Conservation (phyloP, 176 grass and related monocot genomes). For the Carex myosuroides region DNA sequence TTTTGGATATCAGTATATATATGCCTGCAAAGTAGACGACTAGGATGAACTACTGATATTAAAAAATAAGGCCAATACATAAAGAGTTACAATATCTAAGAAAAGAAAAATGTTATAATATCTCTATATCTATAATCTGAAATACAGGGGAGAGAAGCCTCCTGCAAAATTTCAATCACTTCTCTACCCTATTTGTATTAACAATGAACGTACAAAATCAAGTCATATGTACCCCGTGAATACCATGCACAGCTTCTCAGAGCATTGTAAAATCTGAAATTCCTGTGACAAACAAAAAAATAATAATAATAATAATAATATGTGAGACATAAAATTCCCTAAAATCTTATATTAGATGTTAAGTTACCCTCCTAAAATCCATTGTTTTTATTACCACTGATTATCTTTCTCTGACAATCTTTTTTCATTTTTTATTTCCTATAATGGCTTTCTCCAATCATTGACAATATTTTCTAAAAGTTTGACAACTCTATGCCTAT, state of each 20-base stretch:
- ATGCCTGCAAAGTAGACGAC: neutral
- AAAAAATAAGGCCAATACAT: neutral
- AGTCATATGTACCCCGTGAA: neutral
- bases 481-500: neutral
- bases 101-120: neutral
- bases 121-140: conserved; percentile 3
- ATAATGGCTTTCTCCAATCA: neutral
- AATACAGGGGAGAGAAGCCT: neutral
- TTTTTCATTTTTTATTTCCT: neutral
- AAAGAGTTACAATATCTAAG: neutral
- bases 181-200: conserved; percentile 4
- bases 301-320: neutral
- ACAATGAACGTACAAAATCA: neutral
- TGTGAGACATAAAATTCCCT: neutral
- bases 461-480: neutral
- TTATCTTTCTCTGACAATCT: neutral
- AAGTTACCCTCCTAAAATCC: neutral
- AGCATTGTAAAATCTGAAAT: conserved; percentile 5
- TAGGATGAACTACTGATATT: neutral
- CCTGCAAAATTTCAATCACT: neutral
- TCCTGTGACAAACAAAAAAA: neutral
- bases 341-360: neutral
- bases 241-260: neutral
- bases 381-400: neutral
- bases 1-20: neutral